Conservation (phyloP, 495 filamentous ascomycete genomes). For the Filosporella fistucella region DNA sequence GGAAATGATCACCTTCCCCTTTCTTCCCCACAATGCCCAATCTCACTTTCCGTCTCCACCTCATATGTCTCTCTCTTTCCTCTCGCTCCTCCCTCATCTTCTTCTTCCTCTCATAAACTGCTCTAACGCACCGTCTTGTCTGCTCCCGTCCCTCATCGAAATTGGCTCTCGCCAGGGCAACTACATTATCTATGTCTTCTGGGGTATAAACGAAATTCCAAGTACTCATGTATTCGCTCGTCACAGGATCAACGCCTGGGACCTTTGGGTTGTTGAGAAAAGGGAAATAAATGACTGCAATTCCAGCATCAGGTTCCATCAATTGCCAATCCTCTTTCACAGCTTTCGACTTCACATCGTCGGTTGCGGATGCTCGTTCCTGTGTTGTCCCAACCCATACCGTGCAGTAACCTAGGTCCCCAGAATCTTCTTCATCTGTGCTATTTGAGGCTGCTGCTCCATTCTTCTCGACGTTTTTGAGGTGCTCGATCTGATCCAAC, state of each 20-base stretch:
- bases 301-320: conserved; percentile 72
- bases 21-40: conserved; percentile 35
- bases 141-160: conserved; percentile 74
- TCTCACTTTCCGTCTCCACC: conserved; percentile 37
- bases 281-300: conserved; percentile 88
- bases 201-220: conserved; percentile 98
- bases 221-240: conserved; percentile 80
- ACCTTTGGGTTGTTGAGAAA: conserved; percentile 78
- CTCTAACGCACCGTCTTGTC: conserved; percentile 72
- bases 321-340: conserved; percentile 68
- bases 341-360: conserved; percentile 56
- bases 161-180: conserved; percentile 79
- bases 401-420: conserved; percentile 81
- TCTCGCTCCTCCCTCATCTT: conserved; percentile 58
- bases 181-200: conserved; percentile 75
- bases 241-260: conserved; percentile 71
- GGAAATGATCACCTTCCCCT: conserved; percentile 46
- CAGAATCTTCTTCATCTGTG: conserved; percentile 31
- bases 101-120: conserved; percentile 91
- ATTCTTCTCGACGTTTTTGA: conserved; percentile 17
- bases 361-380: conserved; percentile 52
- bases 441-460: conserved; percentile 20
- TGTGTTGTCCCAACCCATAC: conserved; percentile 87
- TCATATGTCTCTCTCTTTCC: conserved; percentile 38
- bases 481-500: conserved; percentile 35